These are phyloP conservation scores for Epichloe festucae DNA, from an alignment of 2,329 filamentous ascomycete species.

Conservation along the genomic window DNA sequence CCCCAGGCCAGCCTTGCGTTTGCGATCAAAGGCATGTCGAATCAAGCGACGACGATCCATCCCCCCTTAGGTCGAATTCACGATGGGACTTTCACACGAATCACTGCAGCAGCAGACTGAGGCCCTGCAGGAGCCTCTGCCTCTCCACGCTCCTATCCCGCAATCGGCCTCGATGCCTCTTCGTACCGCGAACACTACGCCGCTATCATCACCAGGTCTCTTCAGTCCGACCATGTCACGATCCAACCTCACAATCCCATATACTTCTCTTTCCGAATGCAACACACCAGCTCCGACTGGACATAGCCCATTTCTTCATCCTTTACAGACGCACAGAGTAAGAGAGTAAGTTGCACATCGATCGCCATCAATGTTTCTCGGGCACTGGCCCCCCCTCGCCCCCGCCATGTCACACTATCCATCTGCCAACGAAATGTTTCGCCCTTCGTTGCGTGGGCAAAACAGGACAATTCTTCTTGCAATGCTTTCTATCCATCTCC, in stretches of 20 bases:
- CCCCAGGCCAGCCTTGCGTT: slow-evolving; percentile 3
- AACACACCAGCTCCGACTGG: slow-evolving; percentile 35
- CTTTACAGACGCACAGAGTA: slow-evolving; percentile 58
- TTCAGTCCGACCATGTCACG: slow-evolving; percentile 40
- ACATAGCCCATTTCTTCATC: slow-evolving; percentile 53
- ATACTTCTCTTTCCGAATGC: slow-evolving; percentile 37
- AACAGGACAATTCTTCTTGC: too few species aligned
- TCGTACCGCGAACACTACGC: slow-evolving; percentile 42
- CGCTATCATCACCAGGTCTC: slow-evolving; percentile 47
- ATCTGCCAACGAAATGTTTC: background rate
- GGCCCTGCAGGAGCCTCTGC: slow-evolving; percentile 8
- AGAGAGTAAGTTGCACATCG: slow-evolving; percentile 49
- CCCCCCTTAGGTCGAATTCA: slow-evolving; percentile 2
- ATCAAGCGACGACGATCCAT: slow-evolving; percentile 3
- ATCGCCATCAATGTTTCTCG: background rate
- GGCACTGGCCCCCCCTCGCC: background rate
- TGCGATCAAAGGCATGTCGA: slow-evolving; percentile 8
- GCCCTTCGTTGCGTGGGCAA: too few species aligned
- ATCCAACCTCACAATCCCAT: slow-evolving; percentile 23
- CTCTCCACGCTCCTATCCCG: slow-evolving; percentile 20
- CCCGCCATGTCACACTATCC: background rate
- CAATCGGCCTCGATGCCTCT: slow-evolving; percentile 27
- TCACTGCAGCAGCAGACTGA: slow-evolving; percentile 3
- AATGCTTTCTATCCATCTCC: background rate
- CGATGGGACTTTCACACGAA: slow-evolving; percentile 8